Evolutionary conservation across 495 filamentous ascomycete genomes (phyloP), one percentile per base, ranked within the genome.

Genomic region (Penicillium coprophilum): DNA sequence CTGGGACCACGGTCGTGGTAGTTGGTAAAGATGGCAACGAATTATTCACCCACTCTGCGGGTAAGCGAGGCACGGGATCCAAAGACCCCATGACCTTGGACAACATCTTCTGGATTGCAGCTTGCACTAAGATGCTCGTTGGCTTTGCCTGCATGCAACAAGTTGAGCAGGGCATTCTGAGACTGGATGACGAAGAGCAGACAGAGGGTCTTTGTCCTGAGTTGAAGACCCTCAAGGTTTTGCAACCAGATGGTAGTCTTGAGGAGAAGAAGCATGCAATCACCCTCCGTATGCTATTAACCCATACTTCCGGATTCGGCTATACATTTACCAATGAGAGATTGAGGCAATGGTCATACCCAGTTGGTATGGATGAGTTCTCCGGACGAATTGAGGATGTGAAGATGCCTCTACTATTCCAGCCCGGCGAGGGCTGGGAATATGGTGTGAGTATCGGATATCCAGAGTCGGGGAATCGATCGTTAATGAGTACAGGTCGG

Each of bases 121-220:
- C 78, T n/a, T 84, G 80, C 60, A 85, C 83, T 0, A 86, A 85
- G 57, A 63, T 83, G 66, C 59, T 85, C 7, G 67, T 65, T 2
- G 77, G 73, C 0, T 73, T 87, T 50, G 83, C 82, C 0, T 79
- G 72, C 55, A 85, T 87, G 84, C 84, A 87, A 58, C 72, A 84
- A 0, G 78, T 85, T 11, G 84, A 87, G 58, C 74, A 82, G 52
- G 82, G 81, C 1, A 67, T 59, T 39, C 56, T 88, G 6, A 58
- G 53, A 0, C 66, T 87, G 1, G 84, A 86, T 63, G 77, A 84
- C 66, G 67, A 62, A 1, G 67, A 72, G 13, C 56, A 75, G 51
- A 62, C 82, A 0, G 79, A 83, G 61, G 53, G 63, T 19, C 48
- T 82, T 5, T 72, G 66, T 7, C 82, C 82, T 6, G 83, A 85